phyloP scores from a whole-genome alignment of 75 land plant genomes.

The Cryptomeria japonica region DNA sequence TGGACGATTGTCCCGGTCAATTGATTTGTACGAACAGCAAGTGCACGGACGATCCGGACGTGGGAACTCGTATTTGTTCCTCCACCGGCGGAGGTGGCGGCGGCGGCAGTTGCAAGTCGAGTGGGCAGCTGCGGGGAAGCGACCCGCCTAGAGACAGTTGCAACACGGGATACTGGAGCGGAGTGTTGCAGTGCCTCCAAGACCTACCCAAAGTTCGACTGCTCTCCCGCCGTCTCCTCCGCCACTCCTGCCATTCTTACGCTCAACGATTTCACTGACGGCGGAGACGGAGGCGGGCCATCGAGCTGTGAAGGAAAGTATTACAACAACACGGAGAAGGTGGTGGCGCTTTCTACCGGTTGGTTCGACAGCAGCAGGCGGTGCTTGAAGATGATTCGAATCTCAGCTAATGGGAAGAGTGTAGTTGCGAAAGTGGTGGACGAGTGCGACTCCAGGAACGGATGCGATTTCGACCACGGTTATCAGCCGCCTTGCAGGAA shows the following conservation, averaged over 20 bases:
- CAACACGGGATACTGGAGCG: background rate
- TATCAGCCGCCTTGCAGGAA: conserved; percentile 52
- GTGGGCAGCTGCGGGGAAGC: background rate
- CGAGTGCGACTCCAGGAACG: conserved; percentile 55
- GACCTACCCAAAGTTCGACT: conserved; percentile 11
- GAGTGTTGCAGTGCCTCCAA: conserved; percentile 8
- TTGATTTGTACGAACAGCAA: background rate
- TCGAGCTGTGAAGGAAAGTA: conserved; percentile 37
- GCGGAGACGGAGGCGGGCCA: conserved; percentile 26
- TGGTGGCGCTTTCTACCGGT: conserved; percentile 71
- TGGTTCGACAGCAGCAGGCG: conserved; percentile 40
- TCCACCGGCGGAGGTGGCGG: background rate
- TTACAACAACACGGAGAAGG: conserved; percentile 36
- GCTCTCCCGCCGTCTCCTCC: conserved; percentile 28
- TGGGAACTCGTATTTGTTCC: conserved; percentile 26
- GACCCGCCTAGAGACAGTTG: background rate
- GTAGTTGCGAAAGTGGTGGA: conserved; percentile 55
- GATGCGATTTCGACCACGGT: conserved; percentile 52
- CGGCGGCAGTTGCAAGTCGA: background rate
- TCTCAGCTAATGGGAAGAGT: conserved; percentile 36
- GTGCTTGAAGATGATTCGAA: conserved; percentile 34
- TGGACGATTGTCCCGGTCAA: no score
- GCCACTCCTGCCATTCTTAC: conserved; percentile 28
- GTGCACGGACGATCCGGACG: background rate
- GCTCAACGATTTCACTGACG: conserved; percentile 28